These are phyloP conservation scores for Biscogniauxia sp. DNA, from an alignment of 2,329 filamentous ascomycete genomes.

Conservation along the genomic window DNA sequence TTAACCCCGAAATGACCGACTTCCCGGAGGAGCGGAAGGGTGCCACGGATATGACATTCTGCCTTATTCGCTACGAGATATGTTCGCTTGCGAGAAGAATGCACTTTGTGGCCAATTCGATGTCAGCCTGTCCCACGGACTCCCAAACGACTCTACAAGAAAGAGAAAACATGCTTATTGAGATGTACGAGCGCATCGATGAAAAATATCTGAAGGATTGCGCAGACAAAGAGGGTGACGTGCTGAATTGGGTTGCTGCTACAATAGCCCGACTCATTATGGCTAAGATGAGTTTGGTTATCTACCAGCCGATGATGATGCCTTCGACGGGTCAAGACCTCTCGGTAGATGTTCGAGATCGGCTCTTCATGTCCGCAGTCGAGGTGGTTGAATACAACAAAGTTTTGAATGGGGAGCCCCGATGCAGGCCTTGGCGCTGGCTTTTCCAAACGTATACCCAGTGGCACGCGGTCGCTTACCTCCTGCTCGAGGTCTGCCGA, in stretches of 20 bases:
- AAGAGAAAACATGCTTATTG: conserved; percentile 43
- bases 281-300: conserved; percentile 53
- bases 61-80: conserved; percentile 43
- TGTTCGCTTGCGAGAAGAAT: conserved; percentile 39
- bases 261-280: conserved; percentile 49
- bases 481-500: conserved; percentile 50
- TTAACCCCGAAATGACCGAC: conserved; percentile 45
- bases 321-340: conserved; percentile 36
- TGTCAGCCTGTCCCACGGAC: conserved; percentile 32
- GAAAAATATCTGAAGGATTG: conserved; percentile 51
- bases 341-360: conserved; percentile 39
- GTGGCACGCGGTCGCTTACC: conserved; percentile 57
- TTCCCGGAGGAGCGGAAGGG: conserved; percentile 47
- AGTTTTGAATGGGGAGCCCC: conserved; percentile 49
- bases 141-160: conserved; percentile 38
- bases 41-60: conserved; percentile 52
- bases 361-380: conserved; percentile 49
- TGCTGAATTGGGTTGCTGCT: conserved; percentile 51
- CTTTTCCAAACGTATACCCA: conserved; percentile 58
- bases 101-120: conserved; percentile 36
- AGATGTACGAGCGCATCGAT: conserved; percentile 49
- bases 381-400: conserved; percentile 57
- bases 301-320: conserved; percentile 53
- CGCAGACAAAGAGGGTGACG: conserved; percentile 41
- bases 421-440: conserved; percentile 54